Evolutionary conservation across 352 stramenopile genomes (phyloP), one percentile per base, ranked within the genome.

Genomic region (Globisporangium irregulare): DNA sequence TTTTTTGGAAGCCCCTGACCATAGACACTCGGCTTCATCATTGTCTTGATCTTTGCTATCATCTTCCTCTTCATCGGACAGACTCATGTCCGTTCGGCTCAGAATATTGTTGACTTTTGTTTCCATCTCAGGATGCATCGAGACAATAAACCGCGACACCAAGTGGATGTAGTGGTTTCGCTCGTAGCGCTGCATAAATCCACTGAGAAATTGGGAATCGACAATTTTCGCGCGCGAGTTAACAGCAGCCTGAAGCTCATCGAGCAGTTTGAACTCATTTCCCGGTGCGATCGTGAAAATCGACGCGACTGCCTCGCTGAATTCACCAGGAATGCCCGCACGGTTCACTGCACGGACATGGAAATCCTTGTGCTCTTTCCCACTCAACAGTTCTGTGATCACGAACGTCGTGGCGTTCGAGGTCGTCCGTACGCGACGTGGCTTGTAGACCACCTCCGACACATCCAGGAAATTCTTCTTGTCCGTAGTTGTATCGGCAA

Each of bases 121-220:
- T 36, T 82, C 71, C 4, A 92, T 50, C 3, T 86, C 63, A 0
- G 84, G 86, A 58, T 92, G 76, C 24, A 79, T 74, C 1, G 69
- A 68, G 1, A 87, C 29, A n/a, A 94, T 91, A 55, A 89, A 90
- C 4, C 70, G 69, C 41, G 86, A 90, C 0, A 94, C 76, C 29
- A 91, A 69, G 1, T 77, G 59, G 50, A 94, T 90, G 56, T 92
- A 94, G 58, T 92, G 75, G 0, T 81, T 69, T 0, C 82, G 69
- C 18, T 93, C 85, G 57, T 93, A 94, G 0, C 87, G 81, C 67
- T 94, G 87, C 76, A 90, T 87, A 59, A 94, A 94, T 0, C 85
- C 85, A 58, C 84, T 94, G 64, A 93, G 72, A 69, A 94, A 92
- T 25, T 79, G 73, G 1, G 87, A 94, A 59, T 94, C 87, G 15